Evolutionary conservation across 2,329 filamentous ascomycete genomes (phyloP), one percentile per base, ranked within the genome.

Genomic region (Chrysosporium queenslandicum): DNA sequence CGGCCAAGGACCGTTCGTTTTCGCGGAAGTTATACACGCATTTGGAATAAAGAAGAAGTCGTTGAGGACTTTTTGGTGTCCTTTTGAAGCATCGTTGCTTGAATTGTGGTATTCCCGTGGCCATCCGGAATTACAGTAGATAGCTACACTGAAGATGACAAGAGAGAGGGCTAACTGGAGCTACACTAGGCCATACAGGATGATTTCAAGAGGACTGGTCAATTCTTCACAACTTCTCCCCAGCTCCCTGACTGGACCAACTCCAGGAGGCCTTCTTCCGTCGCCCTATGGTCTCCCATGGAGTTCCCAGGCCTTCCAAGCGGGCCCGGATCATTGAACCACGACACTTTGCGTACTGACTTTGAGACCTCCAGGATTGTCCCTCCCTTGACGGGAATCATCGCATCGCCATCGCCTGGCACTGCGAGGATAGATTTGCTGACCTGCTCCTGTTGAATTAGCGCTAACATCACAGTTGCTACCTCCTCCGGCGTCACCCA

Each of bases 401-500:
- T 61, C 5, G 53, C 58, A 1, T 61, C 66, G 20, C 57, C 56
- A n/a, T 63, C 63, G 8, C 59, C 58, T 32, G 58, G 59, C 53
- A 68, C 62, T 53, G 21, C 55, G 23, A 58, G 58, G 53, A 66
- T 67, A 20, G 61, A 63, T 53, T 65, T 61, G 53, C 63, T 63
- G 20, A 72, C 64, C 27, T 70, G 66, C 3, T 72, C 65, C 42
- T 77, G 74, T 55, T 78, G 74, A 34, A 80, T 65, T 53, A 78
- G 73, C 36, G 72, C 69, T 52, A 81, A 55, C 79, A 83, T 82
- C 2, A 75, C 76, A 39, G 74, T 69, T 0, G 78, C 79, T 0
- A 82, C 79, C 58, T 82, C 77, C 58, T 82, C 78, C 0, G 79
- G 71, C n/a, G 74, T 77, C 12, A 80, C 77, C 79, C 79, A 82